Evolutionary conservation across 257 asterid species (phyloP).

Genomic region (Rauvolfia tetraphylla): DNA sequence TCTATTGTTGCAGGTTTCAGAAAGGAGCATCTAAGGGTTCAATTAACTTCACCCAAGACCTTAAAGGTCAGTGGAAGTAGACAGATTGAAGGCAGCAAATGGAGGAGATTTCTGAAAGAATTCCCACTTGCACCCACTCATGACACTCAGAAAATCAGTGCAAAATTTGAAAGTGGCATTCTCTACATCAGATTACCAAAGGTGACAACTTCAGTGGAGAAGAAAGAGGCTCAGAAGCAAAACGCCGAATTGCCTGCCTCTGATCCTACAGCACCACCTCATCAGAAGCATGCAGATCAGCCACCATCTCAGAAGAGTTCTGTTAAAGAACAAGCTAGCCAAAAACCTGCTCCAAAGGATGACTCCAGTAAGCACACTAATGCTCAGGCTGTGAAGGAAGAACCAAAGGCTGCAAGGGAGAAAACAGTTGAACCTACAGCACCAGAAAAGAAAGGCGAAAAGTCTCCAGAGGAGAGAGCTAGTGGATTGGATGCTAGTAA

Average conservation of each 20-base stretch:
- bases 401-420: constrained; percentile 7
- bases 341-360: not conserved
- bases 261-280: constrained; percentile 4
- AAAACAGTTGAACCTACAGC: not conserved
- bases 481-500: not conserved
- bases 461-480: not conserved
- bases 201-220: constrained; percentile 25
- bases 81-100: constrained; percentile 22
- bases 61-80: constrained; percentile 57
- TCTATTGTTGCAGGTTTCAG: constrained; percentile 41
- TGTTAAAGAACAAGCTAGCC: not conserved
- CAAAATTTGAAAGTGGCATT: constrained; percentile 56
- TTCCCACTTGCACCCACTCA: constrained; percentile 41
- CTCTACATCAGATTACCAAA: constrained; percentile 52
- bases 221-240: constrained; percentile 26
- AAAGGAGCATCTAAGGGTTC: constrained; percentile 56
- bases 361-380: constrained; percentile 13
- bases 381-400: constrained; percentile 11
- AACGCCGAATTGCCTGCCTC: constrained; percentile 18
- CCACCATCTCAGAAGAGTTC: constrained; percentile 4
- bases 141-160: constrained; percentile 47
- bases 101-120: constrained; percentile 49
- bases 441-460: not conserved
- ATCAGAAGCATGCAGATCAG: constrained; percentile 6
- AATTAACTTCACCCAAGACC: constrained; percentile 31